Evolutionary conservation across 1,284 basidiomycete species (phyloP).

Genomic region (Ceratobasidium sp.): DNA sequence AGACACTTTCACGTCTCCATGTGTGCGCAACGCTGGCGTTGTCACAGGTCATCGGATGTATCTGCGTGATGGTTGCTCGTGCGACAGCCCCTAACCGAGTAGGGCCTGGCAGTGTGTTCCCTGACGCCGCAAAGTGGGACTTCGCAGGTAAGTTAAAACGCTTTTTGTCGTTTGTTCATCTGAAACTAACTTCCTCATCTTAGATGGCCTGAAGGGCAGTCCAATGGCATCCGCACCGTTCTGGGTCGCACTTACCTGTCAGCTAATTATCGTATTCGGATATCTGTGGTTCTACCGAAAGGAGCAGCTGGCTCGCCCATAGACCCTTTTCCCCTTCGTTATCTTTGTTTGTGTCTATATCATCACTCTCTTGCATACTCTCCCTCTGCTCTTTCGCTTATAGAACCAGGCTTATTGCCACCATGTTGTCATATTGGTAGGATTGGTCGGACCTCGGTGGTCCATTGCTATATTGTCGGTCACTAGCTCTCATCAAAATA

Average conservation of each 20-base stretch:
- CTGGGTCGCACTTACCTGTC: constrained; percentile 85
- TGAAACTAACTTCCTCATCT: constrained; percentile 45
- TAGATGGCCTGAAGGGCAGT: constrained; percentile 60
- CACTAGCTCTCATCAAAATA: constrained; percentile 43
- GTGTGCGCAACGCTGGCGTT: constrained; percentile 92
- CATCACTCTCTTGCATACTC: constrained; percentile 43
- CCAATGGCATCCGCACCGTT: constrained; percentile 84
- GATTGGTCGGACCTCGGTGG: constrained; percentile 18
- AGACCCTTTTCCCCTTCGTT: constrained; percentile 32
- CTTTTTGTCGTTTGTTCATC: constrained; percentile 36
- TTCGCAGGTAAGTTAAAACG: constrained; percentile 65
- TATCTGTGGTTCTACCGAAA: constrained; percentile 96
- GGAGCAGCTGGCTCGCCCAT: constrained; percentile 68
- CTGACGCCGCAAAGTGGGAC: constrained; percentile 90
- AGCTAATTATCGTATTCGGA: constrained; percentile 85
- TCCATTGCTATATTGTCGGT: constrained; percentile 45
- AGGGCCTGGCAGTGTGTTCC: constrained; percentile 89
- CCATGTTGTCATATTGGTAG: constrained; percentile 42
- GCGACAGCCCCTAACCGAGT: constrained; percentile 85
- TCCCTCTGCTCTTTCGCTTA: constrained; percentile 31
- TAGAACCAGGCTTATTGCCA: constrained; percentile 33
- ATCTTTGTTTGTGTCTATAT: constrained; percentile 29
- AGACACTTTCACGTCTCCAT: constrained; percentile 89
- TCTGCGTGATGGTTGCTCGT: constrained; percentile 86
- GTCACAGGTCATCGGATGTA: constrained; percentile 82